Base-by-base conservation (phyloP, 2,329 filamentous ascomycete species). In the Talaromyces pinophilus region DNA sequence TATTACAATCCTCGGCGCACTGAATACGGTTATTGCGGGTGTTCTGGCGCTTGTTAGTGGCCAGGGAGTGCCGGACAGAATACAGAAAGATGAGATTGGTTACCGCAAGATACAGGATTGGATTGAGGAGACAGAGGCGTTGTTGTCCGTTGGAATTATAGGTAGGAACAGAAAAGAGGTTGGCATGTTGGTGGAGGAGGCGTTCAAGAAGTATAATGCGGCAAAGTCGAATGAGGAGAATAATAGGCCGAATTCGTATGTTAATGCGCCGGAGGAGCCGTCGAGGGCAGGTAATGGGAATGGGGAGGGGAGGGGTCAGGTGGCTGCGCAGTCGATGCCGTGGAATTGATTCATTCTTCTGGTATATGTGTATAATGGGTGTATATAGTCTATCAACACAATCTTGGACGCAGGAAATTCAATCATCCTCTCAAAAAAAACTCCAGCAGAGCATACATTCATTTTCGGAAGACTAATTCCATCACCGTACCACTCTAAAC, bases 21-120 rank as follows among this genome's bases (percentile, higher is more conserved):
- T 86, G 11, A 90, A 90, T 71, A 89, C 87, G 2, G 76, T 88
- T 3, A 81, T 89, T 5, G 88, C 88, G 0, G 88, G 88, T 17
- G 77, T 88, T 0, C 75, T 90, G 22, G 87, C 87, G 0, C 81
- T 85, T 7, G 72, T 85, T 57, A 85, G 84, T 71, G 82, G 83
- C 4, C 82, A 83, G 50, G 84, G 83, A 0, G 70, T 85, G 62
- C 83, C 83, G 0, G 80, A 83, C 69, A 73, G 81, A 17, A 67
- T 85, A 19, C 76, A 80, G 48, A 80, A 82, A 61, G 81, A 85
- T 65, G 79, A 80, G 44, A 76, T 81, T 17, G 81, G 81, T 52
- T 83, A 82, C 70, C 73, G 80, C 0, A 77, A 80, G 42, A 72
- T 86, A 25, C 81, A 82, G 71, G 84, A 85, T 70, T 85, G 82